Conservation (phyloP, 768 basidiomycete species). For the Vararia minispora region DNA sequence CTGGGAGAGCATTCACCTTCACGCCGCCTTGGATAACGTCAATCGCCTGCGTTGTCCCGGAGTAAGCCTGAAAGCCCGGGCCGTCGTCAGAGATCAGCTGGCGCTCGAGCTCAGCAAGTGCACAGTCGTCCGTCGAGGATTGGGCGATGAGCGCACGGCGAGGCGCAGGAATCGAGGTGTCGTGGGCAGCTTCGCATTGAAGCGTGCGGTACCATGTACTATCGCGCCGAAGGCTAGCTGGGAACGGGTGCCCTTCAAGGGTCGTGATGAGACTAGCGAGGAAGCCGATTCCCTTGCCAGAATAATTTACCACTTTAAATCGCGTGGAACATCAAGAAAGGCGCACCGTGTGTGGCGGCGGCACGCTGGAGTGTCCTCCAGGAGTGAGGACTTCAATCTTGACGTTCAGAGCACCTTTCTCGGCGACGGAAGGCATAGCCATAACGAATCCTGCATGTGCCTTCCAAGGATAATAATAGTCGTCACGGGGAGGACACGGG, state of each 20-base stretch:
- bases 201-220: slow-evolving; percentile 24
- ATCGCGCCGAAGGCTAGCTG: slow-evolving; percentile 19
- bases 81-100: slow-evolving; percentile 17
- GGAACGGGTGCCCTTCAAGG: slow-evolving; percentile 8
- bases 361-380: slow-evolving; percentile 46
- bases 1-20: slow-evolving; percentile 36
- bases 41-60: slow-evolving; percentile 33
- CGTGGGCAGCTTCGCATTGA: slow-evolving; percentile 33
- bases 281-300: slow-evolving; percentile 35
- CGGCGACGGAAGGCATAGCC: slow-evolving; percentile 19
- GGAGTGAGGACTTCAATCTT: slow-evolving; percentile 32
- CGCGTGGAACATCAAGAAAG: neutral
- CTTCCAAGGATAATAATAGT: slow-evolving; percentile 12
- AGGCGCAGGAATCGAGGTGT: slow-evolving; percentile 23
- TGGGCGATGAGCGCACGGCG: slow-evolving; percentile 20
- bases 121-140: slow-evolving; percentile 17
- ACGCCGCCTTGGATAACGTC: slow-evolving; percentile 30
- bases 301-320: neutral
- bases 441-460: slow-evolving; percentile 34
- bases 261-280: slow-evolving; percentile 23
- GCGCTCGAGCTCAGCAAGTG: slow-evolving; percentile 21
- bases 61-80: slow-evolving; percentile 17
- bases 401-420: slow-evolving; percentile 35
- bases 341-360: slow-evolving; percentile 41
- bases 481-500: too few species aligned